Evolutionary conservation across 1,284 basidiomycete species (phyloP).

Genomic region (Coriolopsis trogii): DNA sequence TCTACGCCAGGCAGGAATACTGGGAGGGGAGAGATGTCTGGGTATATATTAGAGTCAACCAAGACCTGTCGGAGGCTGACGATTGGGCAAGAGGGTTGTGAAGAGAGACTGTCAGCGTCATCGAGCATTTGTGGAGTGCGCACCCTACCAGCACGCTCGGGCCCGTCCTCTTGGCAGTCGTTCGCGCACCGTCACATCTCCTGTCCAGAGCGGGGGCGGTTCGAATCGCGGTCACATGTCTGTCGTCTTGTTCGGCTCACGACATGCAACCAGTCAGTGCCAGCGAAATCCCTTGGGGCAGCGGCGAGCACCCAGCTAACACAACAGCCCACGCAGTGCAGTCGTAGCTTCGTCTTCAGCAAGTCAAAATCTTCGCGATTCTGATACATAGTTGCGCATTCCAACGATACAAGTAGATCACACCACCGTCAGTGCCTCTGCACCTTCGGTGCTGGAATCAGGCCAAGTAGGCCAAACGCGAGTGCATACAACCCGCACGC

Average conservation of each 20-base stretch:
- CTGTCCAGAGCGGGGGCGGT: no score
- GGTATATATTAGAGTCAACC: no score
- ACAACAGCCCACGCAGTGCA: background rate
- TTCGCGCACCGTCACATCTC: no score
- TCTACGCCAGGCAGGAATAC: background rate
- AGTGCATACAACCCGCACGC: conserved; percentile 70
- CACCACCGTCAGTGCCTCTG: conserved; percentile 22
- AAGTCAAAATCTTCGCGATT: no score
- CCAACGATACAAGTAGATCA: background rate
- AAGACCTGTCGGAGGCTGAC: background rate
- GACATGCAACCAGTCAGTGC: background rate
- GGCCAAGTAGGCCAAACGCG: conserved; percentile 68
- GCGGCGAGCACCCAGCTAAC: background rate
- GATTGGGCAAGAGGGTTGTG: no score
- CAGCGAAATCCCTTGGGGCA: background rate
- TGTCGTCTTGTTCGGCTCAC: no score
- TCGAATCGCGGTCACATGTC: no score
- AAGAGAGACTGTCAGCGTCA: no score
- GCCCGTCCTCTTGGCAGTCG: no score
- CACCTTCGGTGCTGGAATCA: conserved; percentile 59
- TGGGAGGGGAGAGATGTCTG: no score
- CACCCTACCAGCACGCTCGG: no score
- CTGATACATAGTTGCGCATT: conserved; percentile 16
- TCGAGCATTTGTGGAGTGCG: no score
- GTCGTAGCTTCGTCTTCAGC: background rate